Conservation (phyloP, 2,329 filamentous ascomycete species). For the Pyricularia sp. region DNA sequence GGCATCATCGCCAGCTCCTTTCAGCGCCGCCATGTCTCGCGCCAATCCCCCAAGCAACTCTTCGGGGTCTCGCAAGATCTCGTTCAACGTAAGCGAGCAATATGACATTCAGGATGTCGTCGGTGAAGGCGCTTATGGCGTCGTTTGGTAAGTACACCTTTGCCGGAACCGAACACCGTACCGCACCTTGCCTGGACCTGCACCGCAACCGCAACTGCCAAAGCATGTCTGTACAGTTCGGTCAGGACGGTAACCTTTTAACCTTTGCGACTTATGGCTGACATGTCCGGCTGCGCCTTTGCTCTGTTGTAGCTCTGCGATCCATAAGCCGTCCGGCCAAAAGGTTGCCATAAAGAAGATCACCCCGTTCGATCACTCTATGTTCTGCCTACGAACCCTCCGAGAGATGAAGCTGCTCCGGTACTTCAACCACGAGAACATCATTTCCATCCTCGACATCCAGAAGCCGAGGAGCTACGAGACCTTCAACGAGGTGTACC, state of each 20-base stretch:
- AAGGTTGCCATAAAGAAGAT: slow-evolving; percentile 99
- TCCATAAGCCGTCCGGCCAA: slow-evolving; percentile 96
- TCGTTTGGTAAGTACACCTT: slow-evolving; percentile 70
- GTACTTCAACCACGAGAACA: slow-evolving; percentile 99
- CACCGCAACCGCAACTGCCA: slow-evolving; percentile 5
- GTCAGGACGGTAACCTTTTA: neutral
- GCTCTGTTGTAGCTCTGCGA: slow-evolving; percentile 60
- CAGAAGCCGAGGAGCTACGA: slow-evolving; percentile 97
- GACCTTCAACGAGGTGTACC: slow-evolving; percentile 93
- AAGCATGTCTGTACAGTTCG: neutral
- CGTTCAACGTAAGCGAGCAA: slow-evolving; percentile 98
- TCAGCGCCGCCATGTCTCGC: slow-evolving; percentile 40
- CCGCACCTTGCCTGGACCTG: neutral
- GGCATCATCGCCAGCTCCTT: neutral
- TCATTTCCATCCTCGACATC: slow-evolving; percentile 98
- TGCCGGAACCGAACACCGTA: neutral
- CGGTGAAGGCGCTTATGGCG: slow-evolving; percentile 94
- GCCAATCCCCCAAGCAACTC: slow-evolving; percentile 42
- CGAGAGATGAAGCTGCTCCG: slow-evolving; percentile 98
- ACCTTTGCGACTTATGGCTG: neutral
- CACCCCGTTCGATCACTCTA: slow-evolving; percentile 96
- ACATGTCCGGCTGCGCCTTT: neutral
- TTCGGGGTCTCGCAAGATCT: slow-evolving; percentile 79
- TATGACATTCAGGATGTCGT: slow-evolving; percentile 99
- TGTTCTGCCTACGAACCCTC: slow-evolving; percentile 94